Percentiles rank a stretch among this genome's conserved stretches.
Conservation (phyloP, 768 basidiomycete genomes). For the Boletus pseudopeckii region DNA sequence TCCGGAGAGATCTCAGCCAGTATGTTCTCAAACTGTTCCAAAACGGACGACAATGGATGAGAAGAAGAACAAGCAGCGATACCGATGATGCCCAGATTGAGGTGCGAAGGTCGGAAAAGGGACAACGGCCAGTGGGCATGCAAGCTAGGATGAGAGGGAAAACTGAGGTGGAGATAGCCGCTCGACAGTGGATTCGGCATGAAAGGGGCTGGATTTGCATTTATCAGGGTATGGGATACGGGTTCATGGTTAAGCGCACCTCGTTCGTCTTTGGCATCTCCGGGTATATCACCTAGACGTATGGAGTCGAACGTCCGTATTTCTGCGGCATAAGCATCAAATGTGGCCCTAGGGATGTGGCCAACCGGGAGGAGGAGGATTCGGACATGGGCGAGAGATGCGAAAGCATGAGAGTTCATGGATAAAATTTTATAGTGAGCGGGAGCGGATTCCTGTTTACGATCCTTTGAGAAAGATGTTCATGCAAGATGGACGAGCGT, state of each 20-base stretch:
- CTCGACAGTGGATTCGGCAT: conserved; percentile 72
- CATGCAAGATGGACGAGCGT: neutral
- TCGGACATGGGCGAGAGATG: conserved; percentile 79
- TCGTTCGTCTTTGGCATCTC: conserved; percentile 72
- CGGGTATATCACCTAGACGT: conserved; percentile 78
- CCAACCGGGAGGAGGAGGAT: conserved; percentile 88
- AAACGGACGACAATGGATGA: conserved; percentile 50
- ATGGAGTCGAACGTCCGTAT: conserved; percentile 72
- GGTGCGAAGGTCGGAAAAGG: conserved; percentile 74
- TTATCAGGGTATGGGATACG: neutral
- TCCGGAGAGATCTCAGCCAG: conserved; percentile 66
- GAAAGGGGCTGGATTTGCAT: conserved; percentile 60
- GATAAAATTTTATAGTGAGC: conserved; percentile 1
- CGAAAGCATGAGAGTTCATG: conserved; percentile 74
- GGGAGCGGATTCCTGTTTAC: neutral
- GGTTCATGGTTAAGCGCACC: conserved; percentile 41
- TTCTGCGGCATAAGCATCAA: conserved; percentile 70
- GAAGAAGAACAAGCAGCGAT: conserved; percentile 66
- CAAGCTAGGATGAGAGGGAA: conserved; percentile 71
- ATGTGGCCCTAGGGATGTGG: conserved; percentile 60
- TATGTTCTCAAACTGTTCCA: conserved; percentile 62
- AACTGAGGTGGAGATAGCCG: conserved; percentile 81
- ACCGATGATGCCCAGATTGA: conserved; percentile 86
- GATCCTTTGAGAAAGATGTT: neutral
- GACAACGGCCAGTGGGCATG: conserved; percentile 63